These are phyloP conservation scores for Alternaria tenuissima DNA, from an alignment of 2,329 filamentous ascomycete genomes.

Conservation along the genomic window DNA sequence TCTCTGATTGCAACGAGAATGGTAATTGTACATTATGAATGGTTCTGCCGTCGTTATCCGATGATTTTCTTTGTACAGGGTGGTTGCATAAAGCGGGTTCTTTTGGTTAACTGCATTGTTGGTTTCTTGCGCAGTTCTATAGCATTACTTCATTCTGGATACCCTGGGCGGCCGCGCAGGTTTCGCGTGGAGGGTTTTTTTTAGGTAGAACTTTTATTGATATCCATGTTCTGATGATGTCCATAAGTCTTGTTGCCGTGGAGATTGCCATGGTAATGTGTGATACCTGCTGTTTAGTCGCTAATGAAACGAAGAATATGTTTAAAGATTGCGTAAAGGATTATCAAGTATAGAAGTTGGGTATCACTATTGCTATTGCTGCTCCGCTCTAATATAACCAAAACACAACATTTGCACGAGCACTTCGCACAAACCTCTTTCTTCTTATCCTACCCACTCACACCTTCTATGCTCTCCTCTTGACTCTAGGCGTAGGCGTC, in stretches of 20 bases:
- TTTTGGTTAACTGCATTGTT: background rate
- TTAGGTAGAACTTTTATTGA: background rate
- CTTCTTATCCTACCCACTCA: background rate
- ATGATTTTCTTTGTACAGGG: background rate
- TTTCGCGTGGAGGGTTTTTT: background rate
- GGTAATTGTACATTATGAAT: background rate
- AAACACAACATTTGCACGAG: constrained; percentile 27
- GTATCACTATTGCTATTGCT: background rate
- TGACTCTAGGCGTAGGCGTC: constrained; percentile 41
- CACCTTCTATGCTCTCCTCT: constrained; percentile 6
- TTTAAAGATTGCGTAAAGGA: background rate
- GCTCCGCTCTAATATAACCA: background rate
- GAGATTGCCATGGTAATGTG: background rate
- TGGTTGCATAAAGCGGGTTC: background rate
- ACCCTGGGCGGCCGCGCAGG: background rate
- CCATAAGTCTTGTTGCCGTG: background rate
- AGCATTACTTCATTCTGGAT: background rate
- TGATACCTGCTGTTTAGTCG: background rate
- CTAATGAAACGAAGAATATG: too few species aligned
- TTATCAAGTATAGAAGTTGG: background rate
- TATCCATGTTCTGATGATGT: background rate
- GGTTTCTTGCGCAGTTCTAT: background rate
- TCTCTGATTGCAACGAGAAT: background rate
- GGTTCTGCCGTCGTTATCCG: background rate
- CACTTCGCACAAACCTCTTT: constrained; percentile 32